phyloP scores from a whole-genome alignment of 2,329 filamentous ascomycete genomes.

The Herpotrichia juniperi region DNA sequence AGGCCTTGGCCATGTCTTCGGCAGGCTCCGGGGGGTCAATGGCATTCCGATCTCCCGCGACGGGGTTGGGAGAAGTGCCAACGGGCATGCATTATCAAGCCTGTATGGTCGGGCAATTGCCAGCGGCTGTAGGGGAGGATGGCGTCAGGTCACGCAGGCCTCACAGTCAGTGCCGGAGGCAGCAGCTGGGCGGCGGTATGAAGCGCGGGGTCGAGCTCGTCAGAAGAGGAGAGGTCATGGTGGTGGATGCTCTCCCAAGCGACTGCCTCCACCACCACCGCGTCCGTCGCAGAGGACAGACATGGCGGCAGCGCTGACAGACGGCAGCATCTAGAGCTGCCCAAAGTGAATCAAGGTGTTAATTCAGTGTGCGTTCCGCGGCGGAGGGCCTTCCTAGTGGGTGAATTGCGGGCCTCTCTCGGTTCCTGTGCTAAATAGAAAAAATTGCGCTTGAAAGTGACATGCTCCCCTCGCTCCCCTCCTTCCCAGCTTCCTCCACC shows the following conservation, averaged over 20 bases:
- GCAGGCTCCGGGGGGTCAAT: conserved; percentile 10
- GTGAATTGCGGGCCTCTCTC: conserved; percentile 14
- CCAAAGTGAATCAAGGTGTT: background rate
- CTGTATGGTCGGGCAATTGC: conserved; percentile 2
- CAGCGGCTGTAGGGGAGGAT: background rate
- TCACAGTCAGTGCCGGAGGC: background rate
- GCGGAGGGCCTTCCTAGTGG: conserved; percentile 7
- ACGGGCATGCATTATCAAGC: background rate
- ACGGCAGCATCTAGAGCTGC: background rate
- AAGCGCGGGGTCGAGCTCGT: background rate
- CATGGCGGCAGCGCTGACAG: background rate
- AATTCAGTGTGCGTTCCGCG: conserved; percentile 2
- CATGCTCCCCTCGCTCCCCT: conserved; percentile 17
- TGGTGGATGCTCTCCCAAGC: background rate
- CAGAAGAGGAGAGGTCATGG: background rate
- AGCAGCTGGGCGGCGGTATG: background rate
- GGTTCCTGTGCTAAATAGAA: conserved; percentile 6
- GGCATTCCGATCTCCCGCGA: conserved; percentile 10
- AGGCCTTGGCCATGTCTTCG: conserved; percentile 1
- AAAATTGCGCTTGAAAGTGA: conserved; percentile 7
- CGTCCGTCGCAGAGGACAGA: background rate
- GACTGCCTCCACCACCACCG: background rate
- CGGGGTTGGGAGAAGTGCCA: background rate
- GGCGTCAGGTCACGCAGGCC: background rate
- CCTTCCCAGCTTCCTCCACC: conserved; percentile 26